Conservation (phyloP, 257 asterid genomes). For the Plantago elongata region DNA sequence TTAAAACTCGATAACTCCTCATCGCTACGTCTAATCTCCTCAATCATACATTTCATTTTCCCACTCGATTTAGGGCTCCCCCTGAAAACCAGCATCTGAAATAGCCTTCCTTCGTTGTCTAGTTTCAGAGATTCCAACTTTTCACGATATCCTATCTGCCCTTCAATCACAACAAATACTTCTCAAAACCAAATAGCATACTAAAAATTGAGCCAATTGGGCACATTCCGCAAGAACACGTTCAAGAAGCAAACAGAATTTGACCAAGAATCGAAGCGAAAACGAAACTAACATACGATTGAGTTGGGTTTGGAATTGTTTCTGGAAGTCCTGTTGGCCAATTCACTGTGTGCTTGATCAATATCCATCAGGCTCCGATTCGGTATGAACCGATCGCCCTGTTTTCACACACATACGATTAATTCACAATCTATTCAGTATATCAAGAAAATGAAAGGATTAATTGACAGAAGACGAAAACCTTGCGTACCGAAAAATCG, state of each 20-base stretch:
- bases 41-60: constrained; percentile 34
- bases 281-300: constrained; percentile 27
- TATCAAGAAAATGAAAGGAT: constrained; percentile 1
- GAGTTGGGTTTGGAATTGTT: constrained; percentile 26
- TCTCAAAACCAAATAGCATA: background rate
- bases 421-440: background rate
- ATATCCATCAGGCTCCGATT: constrained; percentile 86
- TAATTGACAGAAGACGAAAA: constrained; percentile 1
- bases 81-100: constrained; percentile 78
- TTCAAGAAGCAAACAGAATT: constrained; percentile 6
- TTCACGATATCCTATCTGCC: constrained; percentile 44
- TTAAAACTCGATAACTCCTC: constrained; percentile 23
- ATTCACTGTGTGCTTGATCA: constrained; percentile 58
- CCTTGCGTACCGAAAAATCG: constrained; percentile 55
- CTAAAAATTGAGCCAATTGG: background rate
- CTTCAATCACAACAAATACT: background rate
- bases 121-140: constrained; percentile 47
- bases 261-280: background rate
- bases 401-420: background rate
- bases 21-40: constrained; percentile 51
- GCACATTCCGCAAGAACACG: constrained; percentile 13
- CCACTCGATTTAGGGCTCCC: constrained; percentile 76
- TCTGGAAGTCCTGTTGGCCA: constrained; percentile 35
- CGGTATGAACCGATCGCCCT: constrained; percentile 91
- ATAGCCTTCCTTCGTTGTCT: constrained; percentile 69